These are phyloP conservation scores for Podila minutissima DNA, from an alignment of 192 early-diverging fungal species.

Conservation along the genomic window DNA sequence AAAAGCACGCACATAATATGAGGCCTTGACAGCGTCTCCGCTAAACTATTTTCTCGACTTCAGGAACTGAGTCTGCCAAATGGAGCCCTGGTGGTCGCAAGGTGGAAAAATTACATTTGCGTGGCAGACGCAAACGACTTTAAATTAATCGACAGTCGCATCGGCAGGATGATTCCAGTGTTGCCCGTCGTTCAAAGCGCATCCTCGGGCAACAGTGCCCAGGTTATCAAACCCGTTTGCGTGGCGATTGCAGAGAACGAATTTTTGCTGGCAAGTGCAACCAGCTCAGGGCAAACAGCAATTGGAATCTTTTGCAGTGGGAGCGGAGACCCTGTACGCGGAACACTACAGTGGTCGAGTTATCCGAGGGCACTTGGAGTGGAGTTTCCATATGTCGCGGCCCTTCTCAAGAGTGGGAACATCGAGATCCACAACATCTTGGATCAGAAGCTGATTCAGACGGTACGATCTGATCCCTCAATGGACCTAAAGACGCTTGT, in stretches of 20 bases:
- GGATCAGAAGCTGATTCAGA: conserved; percentile 71
- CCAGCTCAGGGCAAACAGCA: conserved; percentile 51
- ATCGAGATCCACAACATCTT: conserved; percentile 83
- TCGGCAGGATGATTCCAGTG: conserved; percentile 38
- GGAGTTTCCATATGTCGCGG: conserved; percentile 80
- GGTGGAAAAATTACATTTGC: conserved; percentile 66
- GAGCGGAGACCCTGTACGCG: conserved; percentile 77
- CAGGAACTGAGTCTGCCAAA: conserved; percentile 75
- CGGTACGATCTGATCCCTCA: conserved; percentile 45
- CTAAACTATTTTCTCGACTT: background rate
- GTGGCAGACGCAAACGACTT: conserved; percentile 77
- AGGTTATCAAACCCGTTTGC: conserved; percentile 66
- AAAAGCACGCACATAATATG: background rate
- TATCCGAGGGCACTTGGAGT: conserved; percentile 66
- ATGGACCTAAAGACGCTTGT: conserved; percentile 62
- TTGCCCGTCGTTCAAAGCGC: conserved; percentile 33
- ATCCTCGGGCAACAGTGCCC: conserved; percentile 13
- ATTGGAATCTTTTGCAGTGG: conserved; percentile 80
- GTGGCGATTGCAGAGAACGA: conserved; percentile 70
- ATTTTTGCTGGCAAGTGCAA: conserved; percentile 70
- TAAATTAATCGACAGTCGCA: conserved; percentile 67
- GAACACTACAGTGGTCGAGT: conserved; percentile 64
- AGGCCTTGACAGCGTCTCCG: background rate
- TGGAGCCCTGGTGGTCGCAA: conserved; percentile 65
- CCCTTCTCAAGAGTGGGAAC: conserved; percentile 70